Evolutionary conservation across 331 rosid species (phyloP).

Genomic region (Malus hybrid): DNA sequence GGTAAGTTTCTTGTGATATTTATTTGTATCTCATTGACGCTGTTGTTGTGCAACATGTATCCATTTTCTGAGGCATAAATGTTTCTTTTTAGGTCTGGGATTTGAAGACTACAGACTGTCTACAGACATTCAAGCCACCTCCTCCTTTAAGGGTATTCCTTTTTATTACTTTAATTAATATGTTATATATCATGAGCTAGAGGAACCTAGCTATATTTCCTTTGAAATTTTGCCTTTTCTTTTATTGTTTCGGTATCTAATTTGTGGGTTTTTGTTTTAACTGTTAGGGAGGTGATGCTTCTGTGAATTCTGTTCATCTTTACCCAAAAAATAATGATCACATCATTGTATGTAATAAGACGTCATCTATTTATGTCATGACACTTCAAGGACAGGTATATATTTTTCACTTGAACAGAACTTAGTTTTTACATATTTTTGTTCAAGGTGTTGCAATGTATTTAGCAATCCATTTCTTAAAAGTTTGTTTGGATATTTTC

Average conservation of each 20-base stretch:
- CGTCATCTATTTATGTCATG: constrained; percentile 88
- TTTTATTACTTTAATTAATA: background rate
- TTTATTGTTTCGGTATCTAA: constrained; percentile 16
- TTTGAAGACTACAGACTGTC: constrained; percentile 77
- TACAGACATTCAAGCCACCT: constrained; percentile 95
- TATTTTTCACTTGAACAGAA: background rate
- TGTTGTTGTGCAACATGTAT: background rate
- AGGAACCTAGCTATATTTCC: constrained; percentile 7
- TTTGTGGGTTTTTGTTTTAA: constrained; percentile 23
- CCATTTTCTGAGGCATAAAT: constrained; percentile 1
- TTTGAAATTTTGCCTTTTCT: background rate
- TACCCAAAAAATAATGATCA: constrained; percentile 76
- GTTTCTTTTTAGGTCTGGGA: constrained; percentile 77
- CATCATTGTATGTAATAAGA: constrained; percentile 78
- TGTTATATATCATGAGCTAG: background rate
- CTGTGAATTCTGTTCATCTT: constrained; percentile 84
- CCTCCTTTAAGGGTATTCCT: constrained; percentile 79
- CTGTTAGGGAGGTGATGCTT: constrained; percentile 84
- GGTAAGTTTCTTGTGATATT: constrained; percentile 32
- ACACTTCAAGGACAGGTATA: constrained; percentile 96
- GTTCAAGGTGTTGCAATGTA: background rate
- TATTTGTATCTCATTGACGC: background rate
- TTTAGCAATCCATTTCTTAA: background rate
- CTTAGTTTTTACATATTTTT: background rate
- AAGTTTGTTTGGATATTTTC: background rate